Evolutionary conservation across 1,139 yeast genomes (phyloP).

Genomic region (Tardiomyces blankii): DNA sequence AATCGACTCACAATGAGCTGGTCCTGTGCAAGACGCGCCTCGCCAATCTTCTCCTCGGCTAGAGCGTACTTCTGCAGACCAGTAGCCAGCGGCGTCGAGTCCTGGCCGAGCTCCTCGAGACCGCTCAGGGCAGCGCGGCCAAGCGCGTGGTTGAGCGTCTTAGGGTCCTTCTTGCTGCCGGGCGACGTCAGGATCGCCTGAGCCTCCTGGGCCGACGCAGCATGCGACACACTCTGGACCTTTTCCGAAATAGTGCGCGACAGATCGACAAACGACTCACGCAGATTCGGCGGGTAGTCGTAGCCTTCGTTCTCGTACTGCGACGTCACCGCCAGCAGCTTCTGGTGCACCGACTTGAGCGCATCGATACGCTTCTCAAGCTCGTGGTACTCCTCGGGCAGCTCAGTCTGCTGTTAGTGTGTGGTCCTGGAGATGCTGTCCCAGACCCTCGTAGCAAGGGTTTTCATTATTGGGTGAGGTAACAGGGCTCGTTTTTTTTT

Average conservation of each 20-base stretch:
- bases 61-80: conserved; percentile 41
- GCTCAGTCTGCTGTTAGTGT: conserved; percentile 41
- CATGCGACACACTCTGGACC: conserved; percentile 60
- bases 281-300: conserved; percentile 71
- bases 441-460: too few relatives aligned
- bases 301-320: conserved; percentile 72
- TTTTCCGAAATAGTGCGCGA: conserved; percentile 58
- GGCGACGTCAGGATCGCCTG: conserved; percentile 60
- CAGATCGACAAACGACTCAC: conserved; percentile 64
- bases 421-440: too few relatives aligned
- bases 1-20: conserved; percentile 58
- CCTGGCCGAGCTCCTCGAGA: conserved; percentile 34
- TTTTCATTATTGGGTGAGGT: too few relatives aligned
- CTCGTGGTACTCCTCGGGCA: conserved; percentile 74
- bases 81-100: conserved; percentile 33
- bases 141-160: conserved; percentile 76
- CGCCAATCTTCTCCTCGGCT: conserved; percentile 61
- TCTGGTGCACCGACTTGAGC: conserved; percentile 59
- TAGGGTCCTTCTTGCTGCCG: conserved; percentile 55
- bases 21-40: conserved; percentile 78
- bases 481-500: too few relatives aligned
- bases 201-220: conserved; percentile 73
- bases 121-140: conserved; percentile 60
- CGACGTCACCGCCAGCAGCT: conserved; percentile 58
- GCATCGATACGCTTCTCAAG: conserved; percentile 68